A percentile compares a stretch with the other conserved stretches of the same genome.
These are phyloP conservation scores for Coemansia sp. DNA, from an alignment of 192 early-diverging fungal species.

Conservation along the genomic window DNA sequence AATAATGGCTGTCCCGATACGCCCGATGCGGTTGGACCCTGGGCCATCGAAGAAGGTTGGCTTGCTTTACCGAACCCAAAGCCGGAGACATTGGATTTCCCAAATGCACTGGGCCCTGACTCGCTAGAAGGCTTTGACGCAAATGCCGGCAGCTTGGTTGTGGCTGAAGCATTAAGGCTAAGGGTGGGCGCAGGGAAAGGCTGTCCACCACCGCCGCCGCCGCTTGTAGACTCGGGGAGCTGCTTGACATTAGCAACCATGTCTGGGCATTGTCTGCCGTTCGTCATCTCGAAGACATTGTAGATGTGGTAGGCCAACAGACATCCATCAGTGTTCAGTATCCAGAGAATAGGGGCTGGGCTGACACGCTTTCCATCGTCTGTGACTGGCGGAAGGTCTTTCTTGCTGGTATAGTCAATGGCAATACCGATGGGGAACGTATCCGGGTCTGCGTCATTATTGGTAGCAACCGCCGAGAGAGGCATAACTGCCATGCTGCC, in stretches of 20 bases:
- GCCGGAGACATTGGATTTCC: neutral
- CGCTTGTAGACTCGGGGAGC: slow-evolving; percentile 12
- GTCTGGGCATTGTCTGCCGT: slow-evolving; percentile 38
- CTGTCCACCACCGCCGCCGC: neutral
- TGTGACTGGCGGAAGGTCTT: slow-evolving; percentile 56
- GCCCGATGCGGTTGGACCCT: slow-evolving; percentile 22
- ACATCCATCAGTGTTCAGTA: slow-evolving; percentile 67
- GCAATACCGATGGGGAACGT: slow-evolving; percentile 71
- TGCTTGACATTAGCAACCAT: slow-evolving; percentile 36
- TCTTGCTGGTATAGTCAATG: slow-evolving; percentile 71
- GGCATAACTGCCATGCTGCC: slow-evolving; percentile 65
- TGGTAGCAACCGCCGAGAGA: slow-evolving; percentile 40
- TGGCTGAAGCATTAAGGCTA: neutral
- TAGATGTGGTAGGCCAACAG: slow-evolving; percentile 70
- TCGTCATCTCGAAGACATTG: slow-evolving; percentile 58
- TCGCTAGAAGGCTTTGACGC: slow-evolving; percentile 1
- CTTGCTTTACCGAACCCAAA: slow-evolving; percentile 32
- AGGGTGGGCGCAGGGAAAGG: neutral
- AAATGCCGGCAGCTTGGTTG: slow-evolving; percentile 21
- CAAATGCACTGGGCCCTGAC: slow-evolving; percentile 6
- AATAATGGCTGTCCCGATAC: slow-evolving; percentile 30
- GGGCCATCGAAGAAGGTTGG: slow-evolving; percentile 17
- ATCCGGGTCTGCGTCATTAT: slow-evolving; percentile 57
- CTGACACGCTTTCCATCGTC: slow-evolving; percentile 57
- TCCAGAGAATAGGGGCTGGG: slow-evolving; percentile 73